Evolutionary conservation across 371 early-diverging fungal species (phyloP), one percentile per base, ranked within the genome.

Genomic region (Mortierella sp.): DNA sequence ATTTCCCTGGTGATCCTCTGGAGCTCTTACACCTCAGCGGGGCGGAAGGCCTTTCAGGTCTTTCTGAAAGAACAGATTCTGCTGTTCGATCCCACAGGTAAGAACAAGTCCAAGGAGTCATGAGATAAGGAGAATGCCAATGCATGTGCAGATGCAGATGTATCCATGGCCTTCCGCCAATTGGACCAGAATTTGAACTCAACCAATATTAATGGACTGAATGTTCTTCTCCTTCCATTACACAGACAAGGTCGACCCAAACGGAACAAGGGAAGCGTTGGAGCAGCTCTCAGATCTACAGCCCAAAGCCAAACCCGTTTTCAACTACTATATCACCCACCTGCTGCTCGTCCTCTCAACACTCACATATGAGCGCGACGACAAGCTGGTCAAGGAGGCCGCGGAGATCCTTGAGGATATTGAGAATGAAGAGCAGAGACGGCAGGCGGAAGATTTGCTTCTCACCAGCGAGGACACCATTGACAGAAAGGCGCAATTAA

Each of bases 331-430:
- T 42, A 60, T 86, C 42, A 73, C 87, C 11, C 72, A 78, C 10
- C 55, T 86, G 10, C 58, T 86, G 6, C 75, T 86, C 44, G 73
- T 80, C 71, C 57, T 82, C 24, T 86, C 87, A 26, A 86, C 78
- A 14, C 75, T 91, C 31, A 82, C 90, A 11, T 92, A 92, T 54
- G 90, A 92, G 70, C 87, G 92, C 5, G 85, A 90, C n/a, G 90
- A 88, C 28, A 80, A 81, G 13, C 80, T 88, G 13, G 88, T 91
- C 19, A 81, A 81, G 42, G 57, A 87, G 44, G 92, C 91, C 0
- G 84, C 81, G 65, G 19, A 47, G 47, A 34, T 80, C 47, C 26
- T 86, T 65, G 28, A 34, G 0, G 58, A 86, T 47, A 71, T 82
- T 6, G 28, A 73, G 16, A 76, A 28, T 42, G 78, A 80, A 13